Percentiles rank a stretch among this genome's conserved stretches.
Evolutionary conservation across 495 filamentous ascomycete species (phyloP).

Genomic region (Clohesyomyces aquaticus): DNA sequence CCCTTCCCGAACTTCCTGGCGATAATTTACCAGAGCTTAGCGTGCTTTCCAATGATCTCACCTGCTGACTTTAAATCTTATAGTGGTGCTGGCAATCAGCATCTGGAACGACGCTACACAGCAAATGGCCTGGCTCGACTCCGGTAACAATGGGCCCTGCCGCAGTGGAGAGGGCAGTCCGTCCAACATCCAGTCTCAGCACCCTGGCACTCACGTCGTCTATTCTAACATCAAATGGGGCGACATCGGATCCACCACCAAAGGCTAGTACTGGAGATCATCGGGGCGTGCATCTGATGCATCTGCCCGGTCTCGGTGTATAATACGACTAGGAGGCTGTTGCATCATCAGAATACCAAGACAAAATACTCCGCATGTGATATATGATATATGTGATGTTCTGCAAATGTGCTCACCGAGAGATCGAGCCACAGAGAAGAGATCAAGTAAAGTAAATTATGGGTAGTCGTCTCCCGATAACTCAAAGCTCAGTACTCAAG

Average conservation of each 20-base stretch:
- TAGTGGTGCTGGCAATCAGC: conserved; percentile 63
- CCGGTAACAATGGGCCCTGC: conserved; percentile 59
- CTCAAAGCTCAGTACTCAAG: no score
- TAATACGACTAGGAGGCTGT: conserved; percentile 1
- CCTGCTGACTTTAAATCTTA: conserved; percentile 16
- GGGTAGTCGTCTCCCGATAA: no score
- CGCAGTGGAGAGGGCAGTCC: conserved; percentile 45
- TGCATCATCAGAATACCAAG: no score
- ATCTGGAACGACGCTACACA: conserved; percentile 63
- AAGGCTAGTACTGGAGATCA: conserved; percentile 14
- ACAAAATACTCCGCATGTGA: no score
- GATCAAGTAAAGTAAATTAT: no score
- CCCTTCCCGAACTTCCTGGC: conserved; percentile 14
- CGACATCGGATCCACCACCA: conserved; percentile 42
- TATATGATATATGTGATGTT: no score
- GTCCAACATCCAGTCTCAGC: conserved; percentile 34
- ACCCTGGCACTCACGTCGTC: conserved; percentile 40
- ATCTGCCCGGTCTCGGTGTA: conserved; percentile 10
- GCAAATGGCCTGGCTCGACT: conserved; percentile 67
- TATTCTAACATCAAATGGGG: conserved; percentile 44
- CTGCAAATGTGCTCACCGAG: no score
- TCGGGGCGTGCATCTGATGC: conserved; percentile 11
- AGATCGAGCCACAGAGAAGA: no score
- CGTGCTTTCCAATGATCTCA: conserved; percentile 12
- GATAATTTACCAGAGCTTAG: conserved; percentile 11